Conservation (phyloP, 345 rosid genomes). For the Draba incana region DNA sequence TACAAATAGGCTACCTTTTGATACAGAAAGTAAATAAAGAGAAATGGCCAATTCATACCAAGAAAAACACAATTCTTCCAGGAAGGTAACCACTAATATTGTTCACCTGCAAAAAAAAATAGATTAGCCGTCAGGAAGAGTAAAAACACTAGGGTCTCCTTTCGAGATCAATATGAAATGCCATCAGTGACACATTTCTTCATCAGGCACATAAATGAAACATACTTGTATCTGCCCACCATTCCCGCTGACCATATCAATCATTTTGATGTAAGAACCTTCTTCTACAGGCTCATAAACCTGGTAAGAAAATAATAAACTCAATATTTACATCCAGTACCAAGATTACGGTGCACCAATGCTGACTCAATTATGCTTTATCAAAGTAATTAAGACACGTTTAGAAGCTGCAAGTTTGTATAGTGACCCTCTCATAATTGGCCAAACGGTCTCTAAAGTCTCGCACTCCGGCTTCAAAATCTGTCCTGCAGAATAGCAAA, state of each 20-base stretch:
- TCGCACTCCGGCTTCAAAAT: slow-evolving; percentile 83
- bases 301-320: slow-evolving; percentile 48
- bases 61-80: slow-evolving; percentile 96
- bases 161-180: neutral
- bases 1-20: slow-evolving; percentile 10
- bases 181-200: slow-evolving; percentile 4
- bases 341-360: slow-evolving; percentile 21
- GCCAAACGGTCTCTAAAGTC: slow-evolving; percentile 88
- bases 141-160: slow-evolving; percentile 20
- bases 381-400: slow-evolving; percentile 23
- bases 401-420: slow-evolving; percentile 31
- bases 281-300: slow-evolving; percentile 99
- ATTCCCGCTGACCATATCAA: slow-evolving; percentile 96
- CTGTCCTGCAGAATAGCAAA: slow-evolving; percentile 64
- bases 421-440: slow-evolving; percentile 80
- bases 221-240: slow-evolving; percentile 96
- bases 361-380: slow-evolving; percentile 20
- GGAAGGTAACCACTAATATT: slow-evolving; percentile 99
- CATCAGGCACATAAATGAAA: slow-evolving; percentile 14
- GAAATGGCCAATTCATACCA: slow-evolving; percentile 53
- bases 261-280: slow-evolving; percentile 99
- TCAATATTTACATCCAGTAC: slow-evolving; percentile 22
- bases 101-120: slow-evolving; percentile 70
- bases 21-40: slow-evolving; percentile 16
- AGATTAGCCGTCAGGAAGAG: slow-evolving; percentile 17